Evolutionary conservation across 352 stramenopile genomes (phyloP), one percentile per base, ranked within the genome.

Genomic region (Aphanomyces stellatus): DNA sequence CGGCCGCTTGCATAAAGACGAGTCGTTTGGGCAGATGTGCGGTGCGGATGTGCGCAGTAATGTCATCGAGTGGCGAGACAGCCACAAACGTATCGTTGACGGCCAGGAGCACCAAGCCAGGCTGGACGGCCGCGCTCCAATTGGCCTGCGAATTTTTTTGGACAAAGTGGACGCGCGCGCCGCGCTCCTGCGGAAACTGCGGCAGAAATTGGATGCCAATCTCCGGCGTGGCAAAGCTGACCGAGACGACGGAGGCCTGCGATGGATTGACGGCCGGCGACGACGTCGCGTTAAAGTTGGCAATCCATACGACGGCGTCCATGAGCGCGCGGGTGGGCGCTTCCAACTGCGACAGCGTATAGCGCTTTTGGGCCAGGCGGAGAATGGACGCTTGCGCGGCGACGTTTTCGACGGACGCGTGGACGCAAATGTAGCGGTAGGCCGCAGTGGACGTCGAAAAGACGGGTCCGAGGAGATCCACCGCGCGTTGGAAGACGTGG

Each of bases 21-120:
- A 95, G 69, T 11, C 81, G 80, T 69, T 95, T 95, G 0, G 87
- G 87, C 19, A 95, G 67, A 6, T 76, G 41, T 4, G 87, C 87
- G 8, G 77, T 79, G 30, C 83, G 80, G 2, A 92, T 64, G 4
- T 72, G 75, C 13, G 79, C 73, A 37, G 84, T 80, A 15, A 93
- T 82, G n/a, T 93, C 86, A n/a, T 77, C 72, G 31, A 92, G 88
- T 7, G 87, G 71, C 80, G 90, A 90, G 0, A 84, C 65, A 25
- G 92, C 78, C 33, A 95, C 87, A 4, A 86, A 82, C 37, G 90
- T 81, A 31, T 89, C 80, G 41, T 95, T 95, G 57, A 95, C 85
- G 1, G 82, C 85, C 51, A 95, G 85, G 25, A 95, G 69, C 3
- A 86, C 88, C 0, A 93, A 69, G 4, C 85, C 85, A 28, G 85